A percentile compares a stretch with the other conserved stretches of the same genome.
Evolutionary conservation across 2,329 filamentous ascomycete genomes (phyloP).

Genomic region (Drechslerella coelobrocha): DNA sequence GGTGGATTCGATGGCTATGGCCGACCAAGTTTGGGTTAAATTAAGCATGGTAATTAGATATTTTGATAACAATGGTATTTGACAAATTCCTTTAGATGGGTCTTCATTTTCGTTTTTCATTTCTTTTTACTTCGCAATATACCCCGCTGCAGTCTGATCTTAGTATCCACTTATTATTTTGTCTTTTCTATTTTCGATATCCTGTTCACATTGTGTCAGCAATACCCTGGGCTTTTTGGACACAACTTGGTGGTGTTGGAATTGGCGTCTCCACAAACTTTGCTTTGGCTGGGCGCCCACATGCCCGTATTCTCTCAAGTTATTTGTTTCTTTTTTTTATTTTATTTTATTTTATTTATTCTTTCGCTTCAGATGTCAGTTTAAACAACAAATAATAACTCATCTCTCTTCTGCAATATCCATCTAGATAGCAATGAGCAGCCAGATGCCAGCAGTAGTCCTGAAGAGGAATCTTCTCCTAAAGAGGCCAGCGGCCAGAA

Average conservation of each 20-base stretch:
- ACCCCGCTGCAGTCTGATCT: background rate
- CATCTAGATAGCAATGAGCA: slow-evolving; percentile 44
- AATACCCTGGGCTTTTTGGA: slow-evolving; percentile 1
- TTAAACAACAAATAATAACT: slow-evolving; percentile 49
- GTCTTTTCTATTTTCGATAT: slow-evolving; percentile 6
- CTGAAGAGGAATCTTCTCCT: slow-evolving; percentile 27
- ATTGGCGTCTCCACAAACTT: slow-evolving; percentile 7
- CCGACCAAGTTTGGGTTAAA: slow-evolving; percentile 34
- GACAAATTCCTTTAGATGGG: slow-evolving; percentile 39
- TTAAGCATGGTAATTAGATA: slow-evolving; percentile 38
- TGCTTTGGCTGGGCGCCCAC: background rate
- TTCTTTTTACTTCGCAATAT: slow-evolving; percentile 8
- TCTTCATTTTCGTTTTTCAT: slow-evolving; percentile 18
- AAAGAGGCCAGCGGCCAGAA: slow-evolving; percentile 20
- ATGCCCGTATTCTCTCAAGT: slow-evolving; percentile 4
- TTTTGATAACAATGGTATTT: slow-evolving; percentile 51
- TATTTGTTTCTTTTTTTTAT: slow-evolving; percentile 6
- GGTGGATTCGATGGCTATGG: slow-evolving; percentile 29
- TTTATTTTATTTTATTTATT: slow-evolving; percentile 18
- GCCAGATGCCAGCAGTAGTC: slow-evolving; percentile 31
- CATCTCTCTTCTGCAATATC: slow-evolving; percentile 31
- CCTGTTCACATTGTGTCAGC: background rate
- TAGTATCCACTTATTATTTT: background rate
- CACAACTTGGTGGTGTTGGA: background rate
- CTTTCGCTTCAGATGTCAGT: slow-evolving; percentile 30